Conservation (phyloP, 768 basidiomycete genomes). For the Russula vinacea region DNA sequence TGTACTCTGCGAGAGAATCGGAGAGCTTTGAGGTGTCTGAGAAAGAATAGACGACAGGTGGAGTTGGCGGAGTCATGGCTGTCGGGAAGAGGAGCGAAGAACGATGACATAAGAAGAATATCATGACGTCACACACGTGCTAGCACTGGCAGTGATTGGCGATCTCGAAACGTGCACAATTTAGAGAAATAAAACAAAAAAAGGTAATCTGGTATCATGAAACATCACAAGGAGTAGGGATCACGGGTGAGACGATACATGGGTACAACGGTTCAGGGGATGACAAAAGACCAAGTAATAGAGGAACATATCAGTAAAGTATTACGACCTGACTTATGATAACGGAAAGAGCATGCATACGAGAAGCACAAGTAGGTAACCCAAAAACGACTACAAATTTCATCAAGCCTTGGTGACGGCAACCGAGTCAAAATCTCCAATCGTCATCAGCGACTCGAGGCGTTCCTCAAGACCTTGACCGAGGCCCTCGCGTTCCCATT, state of each 20-base stretch:
- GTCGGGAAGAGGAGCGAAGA: background rate
- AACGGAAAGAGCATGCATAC: constrained; percentile 5
- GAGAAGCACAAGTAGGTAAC: background rate
- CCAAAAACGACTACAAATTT: constrained; percentile 3
- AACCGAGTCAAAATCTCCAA: constrained; percentile 18
- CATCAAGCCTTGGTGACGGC: constrained; percentile 26
- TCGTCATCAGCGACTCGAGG: constrained; percentile 54
- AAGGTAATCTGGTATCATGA: constrained; percentile 15
- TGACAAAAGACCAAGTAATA: constrained; percentile 5
- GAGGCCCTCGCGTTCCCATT: constrained; percentile 85
- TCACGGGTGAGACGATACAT: constrained; percentile 7
- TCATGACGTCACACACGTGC: constrained; percentile 20
- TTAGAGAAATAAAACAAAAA: constrained; percentile 6
- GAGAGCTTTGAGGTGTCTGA: constrained; percentile 52
- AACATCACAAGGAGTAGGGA: constrained; percentile 1
- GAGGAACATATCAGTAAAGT: constrained; percentile 19
- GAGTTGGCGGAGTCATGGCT: constrained; percentile 5
- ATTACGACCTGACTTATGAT: constrained; percentile 20
- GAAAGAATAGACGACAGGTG: constrained; percentile 69
- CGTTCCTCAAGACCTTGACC: constrained; percentile 82
- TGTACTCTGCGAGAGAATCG: constrained; percentile 70
- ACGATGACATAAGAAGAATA: constrained; percentile 5
- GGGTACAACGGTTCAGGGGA: constrained; percentile 8
- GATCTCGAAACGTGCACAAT: background rate
- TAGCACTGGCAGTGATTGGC: background rate